Evolutionary conservation across 2,329 filamentous ascomycete species (phyloP).

Genomic region (Aschersonia sp.): DNA sequence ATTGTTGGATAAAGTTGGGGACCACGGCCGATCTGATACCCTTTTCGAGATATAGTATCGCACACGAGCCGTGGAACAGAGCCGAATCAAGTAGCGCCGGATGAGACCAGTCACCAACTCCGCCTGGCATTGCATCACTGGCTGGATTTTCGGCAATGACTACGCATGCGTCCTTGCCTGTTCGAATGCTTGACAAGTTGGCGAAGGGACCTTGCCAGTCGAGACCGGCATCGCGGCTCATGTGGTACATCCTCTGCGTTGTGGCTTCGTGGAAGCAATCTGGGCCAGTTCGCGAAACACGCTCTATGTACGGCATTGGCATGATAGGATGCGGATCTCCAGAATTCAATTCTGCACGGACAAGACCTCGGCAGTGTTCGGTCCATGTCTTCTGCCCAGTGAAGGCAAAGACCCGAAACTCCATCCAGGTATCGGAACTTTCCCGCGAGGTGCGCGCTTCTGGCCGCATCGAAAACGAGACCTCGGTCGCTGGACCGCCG

Average conservation of each 20-base stretch:
- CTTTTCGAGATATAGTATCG: not conserved
- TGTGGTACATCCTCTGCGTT: conserved; percentile 5
- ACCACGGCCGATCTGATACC: not conserved
- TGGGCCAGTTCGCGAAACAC: too few species aligned
- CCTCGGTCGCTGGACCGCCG: not conserved
- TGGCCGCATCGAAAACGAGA: not conserved
- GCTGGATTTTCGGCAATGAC: not conserved
- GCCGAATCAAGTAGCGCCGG: not conserved
- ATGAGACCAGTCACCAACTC: not conserved
- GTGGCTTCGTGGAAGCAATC: conserved; percentile 1
- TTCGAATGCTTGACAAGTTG: conserved; percentile 5
- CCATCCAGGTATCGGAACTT: not conserved
- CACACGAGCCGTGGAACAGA: not conserved
- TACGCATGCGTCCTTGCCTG: conserved; percentile 3
- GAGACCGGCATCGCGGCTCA: conserved; percentile 4
- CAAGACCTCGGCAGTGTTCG: not conserved
- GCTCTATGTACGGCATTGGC: not conserved
- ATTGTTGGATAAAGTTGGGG: not conserved
- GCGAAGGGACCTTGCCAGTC: conserved; percentile 7
- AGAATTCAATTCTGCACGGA: not conserved
- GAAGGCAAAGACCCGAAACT: not conserved
- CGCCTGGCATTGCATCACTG: not conserved
- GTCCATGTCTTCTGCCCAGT: not conserved
- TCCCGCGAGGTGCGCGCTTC: not conserved
- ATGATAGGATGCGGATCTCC: not conserved